phyloP scores from a whole-genome alignment of 805 yeast genomes.

The Naumovozyma castellii region DNA sequence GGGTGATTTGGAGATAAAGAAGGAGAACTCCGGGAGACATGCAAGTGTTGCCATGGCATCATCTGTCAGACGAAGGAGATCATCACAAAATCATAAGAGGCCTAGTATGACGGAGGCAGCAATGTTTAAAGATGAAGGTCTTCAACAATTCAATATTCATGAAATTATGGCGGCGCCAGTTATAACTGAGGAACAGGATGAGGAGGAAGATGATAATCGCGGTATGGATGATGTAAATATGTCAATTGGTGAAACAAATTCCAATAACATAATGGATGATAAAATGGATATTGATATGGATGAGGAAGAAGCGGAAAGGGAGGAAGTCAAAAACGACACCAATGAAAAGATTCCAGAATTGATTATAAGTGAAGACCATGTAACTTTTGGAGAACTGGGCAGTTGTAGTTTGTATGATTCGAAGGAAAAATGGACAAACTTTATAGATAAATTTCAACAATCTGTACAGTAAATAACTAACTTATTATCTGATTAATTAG shows the following conservation, averaged over 20 bases:
- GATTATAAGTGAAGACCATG: conserved; percentile 25
- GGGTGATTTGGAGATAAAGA: background rate
- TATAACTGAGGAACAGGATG: conserved; percentile 12
- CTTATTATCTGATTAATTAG: background rate
- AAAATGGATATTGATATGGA: conserved; percentile 5
- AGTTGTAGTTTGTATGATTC: conserved; percentile 21
- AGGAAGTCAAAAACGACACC: too few relatives aligned
- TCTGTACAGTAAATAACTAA: background rate
- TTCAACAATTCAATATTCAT: conserved; percentile 26
- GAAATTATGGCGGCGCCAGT: conserved; percentile 26
- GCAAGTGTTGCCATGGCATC: background rate
- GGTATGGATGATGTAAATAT: conserved; percentile 2
- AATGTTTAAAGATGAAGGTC: conserved; percentile 28
- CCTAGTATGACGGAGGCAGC: conserved; percentile 26
- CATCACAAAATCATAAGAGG: conserved; percentile 21
- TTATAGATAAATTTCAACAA: conserved; percentile 11
- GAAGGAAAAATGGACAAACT: conserved; percentile 15
- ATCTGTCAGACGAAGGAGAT: conserved; percentile 19
- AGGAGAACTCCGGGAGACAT: background rate
- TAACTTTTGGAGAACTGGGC: conserved; percentile 12
- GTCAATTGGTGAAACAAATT: background rate
- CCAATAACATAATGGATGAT: conserved; percentile 1
- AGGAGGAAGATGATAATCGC: conserved; percentile 10
- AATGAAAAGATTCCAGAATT: conserved; percentile 8
- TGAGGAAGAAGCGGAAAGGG: conserved; percentile 1